phyloP scores from a whole-genome alignment of 2,329 filamentous ascomycete genomes.

The Trichoderma guizhouense region DNA sequence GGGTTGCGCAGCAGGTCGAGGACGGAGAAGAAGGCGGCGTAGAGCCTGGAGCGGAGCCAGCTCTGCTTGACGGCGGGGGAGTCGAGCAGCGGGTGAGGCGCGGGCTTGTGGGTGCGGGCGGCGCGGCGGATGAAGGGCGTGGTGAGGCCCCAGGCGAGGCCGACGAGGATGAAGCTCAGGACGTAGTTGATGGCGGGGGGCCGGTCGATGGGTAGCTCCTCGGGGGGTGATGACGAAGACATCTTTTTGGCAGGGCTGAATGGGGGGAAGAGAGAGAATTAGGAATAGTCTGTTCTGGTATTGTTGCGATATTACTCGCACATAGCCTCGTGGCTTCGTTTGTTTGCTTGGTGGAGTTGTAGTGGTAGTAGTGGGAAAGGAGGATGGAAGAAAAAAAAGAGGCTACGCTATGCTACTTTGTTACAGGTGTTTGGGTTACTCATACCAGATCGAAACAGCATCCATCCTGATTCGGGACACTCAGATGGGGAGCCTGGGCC shows the following conservation, averaged over 20 bases:
- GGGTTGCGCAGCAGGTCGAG: constrained; percentile 76
- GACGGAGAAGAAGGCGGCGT: constrained; percentile 69
- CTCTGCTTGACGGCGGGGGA: constrained; percentile 50
- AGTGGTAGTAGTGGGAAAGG: not conserved
- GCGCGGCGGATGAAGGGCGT: constrained; percentile 89
- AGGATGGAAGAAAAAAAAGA: not conserved
- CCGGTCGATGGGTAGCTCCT: constrained; percentile 23
- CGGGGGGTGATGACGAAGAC: not conserved
- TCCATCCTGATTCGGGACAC: not conserved
- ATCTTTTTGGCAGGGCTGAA: constrained; percentile 6
- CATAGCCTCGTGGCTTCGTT: constrained; percentile 6
- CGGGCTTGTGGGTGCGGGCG: constrained; percentile 69
- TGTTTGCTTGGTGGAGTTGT: not conserved
- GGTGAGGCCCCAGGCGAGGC: constrained; percentile 88
- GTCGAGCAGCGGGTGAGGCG: constrained; percentile 54
- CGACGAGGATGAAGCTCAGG: constrained; percentile 84
- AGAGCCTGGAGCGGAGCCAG: constrained; percentile 60
- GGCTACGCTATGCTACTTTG: not conserved
- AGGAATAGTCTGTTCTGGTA: not conserved
- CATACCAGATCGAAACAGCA: not conserved
- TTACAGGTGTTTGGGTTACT: not conserved
- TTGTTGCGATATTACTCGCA: not conserved
- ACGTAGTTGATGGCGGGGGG: constrained; percentile 74
- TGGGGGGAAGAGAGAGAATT: not conserved
- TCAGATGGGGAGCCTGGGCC: not conserved